Conservation (phyloP, 2,329 filamentous ascomycete genomes). For the Pseudocercospora musae region DNA sequence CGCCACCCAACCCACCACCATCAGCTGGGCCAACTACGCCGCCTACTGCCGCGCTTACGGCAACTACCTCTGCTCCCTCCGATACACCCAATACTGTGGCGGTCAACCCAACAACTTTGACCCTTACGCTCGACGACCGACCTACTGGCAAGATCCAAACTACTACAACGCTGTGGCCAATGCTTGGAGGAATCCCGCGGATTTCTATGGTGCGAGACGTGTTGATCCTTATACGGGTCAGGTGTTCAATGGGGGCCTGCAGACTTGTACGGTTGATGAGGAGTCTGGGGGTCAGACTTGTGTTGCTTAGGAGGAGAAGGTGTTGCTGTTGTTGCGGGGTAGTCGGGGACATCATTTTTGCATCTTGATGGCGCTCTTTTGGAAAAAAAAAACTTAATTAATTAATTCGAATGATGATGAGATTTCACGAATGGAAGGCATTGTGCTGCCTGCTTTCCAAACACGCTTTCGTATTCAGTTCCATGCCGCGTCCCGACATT, state of each 20-base stretch:
- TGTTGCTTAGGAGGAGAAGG: not conserved
- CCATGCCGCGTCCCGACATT: too few species aligned
- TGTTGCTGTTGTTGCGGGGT: too few species aligned
- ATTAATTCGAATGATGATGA: too few species aligned
- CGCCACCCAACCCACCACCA: not conserved
- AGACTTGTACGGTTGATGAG: not conserved
- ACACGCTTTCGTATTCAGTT: too few species aligned
- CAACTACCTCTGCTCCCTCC: not conserved
- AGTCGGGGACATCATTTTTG: too few species aligned
- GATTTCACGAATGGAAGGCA: too few species aligned
- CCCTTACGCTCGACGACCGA: not conserved
- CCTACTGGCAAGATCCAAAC: not conserved
- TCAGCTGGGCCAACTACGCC: not conserved
- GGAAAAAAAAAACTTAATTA: too few species aligned
- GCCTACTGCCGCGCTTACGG: not conserved
- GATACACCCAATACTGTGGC: not conserved
- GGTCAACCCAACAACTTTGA: not conserved
- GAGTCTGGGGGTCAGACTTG: not conserved
- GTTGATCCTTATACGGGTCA: not conserved
- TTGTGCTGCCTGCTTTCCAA: too few species aligned
- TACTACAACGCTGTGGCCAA: not conserved
- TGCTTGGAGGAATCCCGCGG: not conserved
- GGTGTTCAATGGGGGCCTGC: not conserved
- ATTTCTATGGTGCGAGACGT: not conserved
- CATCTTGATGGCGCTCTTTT: too few species aligned